Conservation (phyloP, 2,329 filamentous ascomycete species). For the Zymoseptoria tritici region DNA sequence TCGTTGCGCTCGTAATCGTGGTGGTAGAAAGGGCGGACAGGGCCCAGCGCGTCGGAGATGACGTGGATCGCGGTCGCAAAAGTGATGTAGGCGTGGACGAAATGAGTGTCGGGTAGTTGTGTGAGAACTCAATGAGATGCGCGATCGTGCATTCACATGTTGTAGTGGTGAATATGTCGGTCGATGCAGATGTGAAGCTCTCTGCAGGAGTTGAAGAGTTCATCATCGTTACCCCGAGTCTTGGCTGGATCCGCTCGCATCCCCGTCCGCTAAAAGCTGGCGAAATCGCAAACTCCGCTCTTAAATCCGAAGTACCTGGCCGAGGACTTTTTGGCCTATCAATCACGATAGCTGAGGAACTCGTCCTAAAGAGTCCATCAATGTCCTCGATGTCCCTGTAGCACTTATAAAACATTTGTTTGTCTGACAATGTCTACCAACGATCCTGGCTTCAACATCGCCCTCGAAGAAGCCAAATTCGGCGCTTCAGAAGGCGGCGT, state of each 20-base stretch:
- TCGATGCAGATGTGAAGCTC: not conserved
- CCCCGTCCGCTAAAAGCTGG: not conserved
- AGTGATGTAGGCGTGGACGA: not conserved
- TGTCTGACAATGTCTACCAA: constrained; percentile 28
- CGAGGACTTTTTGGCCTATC: not conserved
- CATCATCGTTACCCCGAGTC: not conserved
- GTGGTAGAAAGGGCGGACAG: not conserved
- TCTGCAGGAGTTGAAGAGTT: not conserved
- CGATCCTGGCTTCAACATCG: constrained; percentile 49
- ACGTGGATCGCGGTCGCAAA: not conserved
- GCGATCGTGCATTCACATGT: not conserved
- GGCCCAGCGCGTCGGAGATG: not conserved
- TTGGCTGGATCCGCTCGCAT: not conserved
- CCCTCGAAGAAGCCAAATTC: constrained; percentile 50
- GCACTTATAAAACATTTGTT: not conserved
- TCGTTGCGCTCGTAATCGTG: constrained; percentile 1
- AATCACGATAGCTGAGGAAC: not conserved
- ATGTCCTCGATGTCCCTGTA: constrained; percentile 2
- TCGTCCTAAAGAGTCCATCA: constrained; percentile 3
- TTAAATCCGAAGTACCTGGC: not conserved
- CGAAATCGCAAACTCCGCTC: not conserved
- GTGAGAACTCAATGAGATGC: not conserved
- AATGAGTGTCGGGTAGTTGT: not conserved
- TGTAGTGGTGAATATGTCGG: not conserved
- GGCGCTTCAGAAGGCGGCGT: constrained; percentile 52